Base-by-base conservation (phyloP, 1,284 basidiomycete species). In the Fomitopsis pinicola region DNA sequence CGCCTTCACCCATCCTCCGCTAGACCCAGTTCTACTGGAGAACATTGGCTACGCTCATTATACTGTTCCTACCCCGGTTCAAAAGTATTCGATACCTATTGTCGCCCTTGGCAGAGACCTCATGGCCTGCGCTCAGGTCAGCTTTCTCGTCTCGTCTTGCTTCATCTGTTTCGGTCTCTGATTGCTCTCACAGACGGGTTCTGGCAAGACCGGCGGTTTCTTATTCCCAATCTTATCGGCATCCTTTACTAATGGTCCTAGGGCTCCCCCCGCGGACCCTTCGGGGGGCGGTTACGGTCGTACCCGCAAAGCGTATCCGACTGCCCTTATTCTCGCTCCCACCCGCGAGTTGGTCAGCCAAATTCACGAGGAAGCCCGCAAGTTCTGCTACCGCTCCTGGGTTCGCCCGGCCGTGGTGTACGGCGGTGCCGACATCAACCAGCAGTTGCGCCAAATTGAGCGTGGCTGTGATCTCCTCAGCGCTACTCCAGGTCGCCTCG, bases 21-120 rank as follows among this genome's bases (percentile, higher is more conserved):
- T 99, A 72, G 95, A 99, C 78, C 85, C 91, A 50, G 91, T 97
- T 73, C 87, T 99, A 35, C 82, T 99, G 65, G 94, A 97, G 77
- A 99, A 99, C 80, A 99, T 99, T 72, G 81, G 83, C 59, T 90
- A 86, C 75, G 92, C 97, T 73, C 93, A 87, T 78, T 99, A 99
- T 84, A 88, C 88, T 65, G 94, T 89, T 59, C 97, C 97, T 22
- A 99, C 97, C 58, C 97, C 97, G 30, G 97, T 99, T 66, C 97
- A 99, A 86, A 99, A 99, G 84, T 98, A 98, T 79, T 99, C 97
- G 69, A 94, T 99, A 72, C 97, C 97, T 74, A 99, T 99, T 72
- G 95, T 99, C 69, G 93, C 93, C 65, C 86, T 82, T 67, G 88
- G 84, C 71, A 82, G 96, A 76, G 97, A 99, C 80, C 83, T 99